Percentiles rank a stretch among this genome's conserved stretches.
These are phyloP conservation scores for Dissophora ornata DNA, from an alignment of 192 early-diverging fungal species.

Conservation along the genomic window DNA sequence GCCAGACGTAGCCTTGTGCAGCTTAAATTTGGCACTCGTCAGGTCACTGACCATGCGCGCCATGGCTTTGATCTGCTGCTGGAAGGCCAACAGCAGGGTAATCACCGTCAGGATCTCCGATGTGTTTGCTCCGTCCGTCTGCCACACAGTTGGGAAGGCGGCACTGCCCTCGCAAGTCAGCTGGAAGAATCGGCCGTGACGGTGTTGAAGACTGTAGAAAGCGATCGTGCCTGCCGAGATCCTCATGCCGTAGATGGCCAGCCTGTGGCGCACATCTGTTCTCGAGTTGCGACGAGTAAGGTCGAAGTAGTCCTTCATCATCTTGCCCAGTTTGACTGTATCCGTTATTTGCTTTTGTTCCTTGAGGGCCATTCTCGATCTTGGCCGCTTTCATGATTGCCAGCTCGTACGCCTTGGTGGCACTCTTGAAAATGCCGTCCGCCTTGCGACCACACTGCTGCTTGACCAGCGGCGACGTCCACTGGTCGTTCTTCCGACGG, in stretches of 20 bases:
- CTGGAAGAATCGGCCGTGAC: not conserved
- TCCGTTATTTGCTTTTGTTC: constrained; percentile 12
- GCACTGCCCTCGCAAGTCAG: constrained; percentile 6
- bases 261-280: not conserved
- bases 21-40: constrained; percentile 7
- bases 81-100: constrained; percentile 5
- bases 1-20: constrained; percentile 3
- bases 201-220: constrained; percentile 1
- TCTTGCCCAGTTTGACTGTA: constrained; percentile 6
- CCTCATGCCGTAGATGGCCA: constrained; percentile 9
- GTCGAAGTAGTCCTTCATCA: constrained; percentile 19
- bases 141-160: constrained; percentile 6
- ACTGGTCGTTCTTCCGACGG: constrained; percentile 10
- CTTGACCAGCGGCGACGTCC: constrained; percentile 2
- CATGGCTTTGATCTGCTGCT: constrained; percentile 9
- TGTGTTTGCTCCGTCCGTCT: constrained; percentile 1
- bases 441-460: constrained; percentile 8
- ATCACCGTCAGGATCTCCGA: constrained; percentile 1
- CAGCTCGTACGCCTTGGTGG: constrained; percentile 1
- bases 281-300: not conserved
- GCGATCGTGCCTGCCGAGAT: constrained; percentile 5
- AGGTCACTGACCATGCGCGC: constrained; percentile 12
- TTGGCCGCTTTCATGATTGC: constrained; percentile 6
- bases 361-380: constrained; percentile 19
- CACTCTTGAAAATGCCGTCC: constrained; percentile 1